Percentiles rank a stretch among this genome's conserved stretches.
These are phyloP conservation scores for Prunus mongolica DNA, from an alignment of 306 rosid species.

Conservation along the genomic window DNA sequence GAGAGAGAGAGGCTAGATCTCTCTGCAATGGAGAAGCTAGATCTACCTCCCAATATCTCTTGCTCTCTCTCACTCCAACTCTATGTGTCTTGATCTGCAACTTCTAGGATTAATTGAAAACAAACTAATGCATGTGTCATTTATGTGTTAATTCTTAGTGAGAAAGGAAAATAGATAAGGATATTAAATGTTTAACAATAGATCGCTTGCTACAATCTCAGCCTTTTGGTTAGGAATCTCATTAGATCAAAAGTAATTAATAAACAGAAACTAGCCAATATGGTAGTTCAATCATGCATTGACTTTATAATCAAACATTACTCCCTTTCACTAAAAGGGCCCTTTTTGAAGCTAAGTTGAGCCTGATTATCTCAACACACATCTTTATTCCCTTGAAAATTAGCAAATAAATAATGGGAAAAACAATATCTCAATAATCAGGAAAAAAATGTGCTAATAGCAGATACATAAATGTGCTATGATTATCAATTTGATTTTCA, in stretches of 20 bases:
- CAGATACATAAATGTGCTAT: too few relatives aligned
- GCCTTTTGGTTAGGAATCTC: background rate
- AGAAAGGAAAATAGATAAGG: background rate
- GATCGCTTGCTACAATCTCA: background rate
- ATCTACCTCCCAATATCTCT: background rate
- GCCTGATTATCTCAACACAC: background rate
- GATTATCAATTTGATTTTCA: too few relatives aligned
- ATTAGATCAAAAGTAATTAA: background rate
- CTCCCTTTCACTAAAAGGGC: background rate
- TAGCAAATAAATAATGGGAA: background rate
- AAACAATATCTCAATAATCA: background rate
- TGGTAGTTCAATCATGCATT: background rate
- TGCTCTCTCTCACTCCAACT: background rate
- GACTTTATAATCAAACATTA: background rate
- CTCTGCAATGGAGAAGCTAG: background rate
- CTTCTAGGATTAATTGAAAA: background rate
- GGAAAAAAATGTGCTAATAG: too few relatives aligned
- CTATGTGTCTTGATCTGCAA: background rate
- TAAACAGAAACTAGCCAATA: background rate
- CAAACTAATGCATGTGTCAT: background rate
- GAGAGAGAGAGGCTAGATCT: background rate
- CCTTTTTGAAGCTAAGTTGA: background rate
- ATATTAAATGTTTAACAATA: background rate
- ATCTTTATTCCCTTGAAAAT: background rate
- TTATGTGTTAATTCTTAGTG: background rate